These are phyloP conservation scores for Globisporangium parvum DNA, from an alignment of 352 stramenopile species.

Conservation along the genomic window DNA sequence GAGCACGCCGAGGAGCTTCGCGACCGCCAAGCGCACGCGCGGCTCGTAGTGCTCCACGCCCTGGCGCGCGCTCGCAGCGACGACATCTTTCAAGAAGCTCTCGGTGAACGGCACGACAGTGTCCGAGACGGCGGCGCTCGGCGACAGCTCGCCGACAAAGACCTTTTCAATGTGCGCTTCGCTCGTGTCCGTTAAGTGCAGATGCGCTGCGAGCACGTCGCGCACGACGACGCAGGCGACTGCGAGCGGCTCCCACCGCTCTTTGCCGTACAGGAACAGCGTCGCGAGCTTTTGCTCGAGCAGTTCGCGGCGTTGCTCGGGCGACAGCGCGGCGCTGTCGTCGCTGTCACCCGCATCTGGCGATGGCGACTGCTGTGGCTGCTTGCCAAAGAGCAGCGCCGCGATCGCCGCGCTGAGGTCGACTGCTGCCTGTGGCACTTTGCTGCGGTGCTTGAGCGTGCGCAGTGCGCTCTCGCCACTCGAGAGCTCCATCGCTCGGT, in stretches of 20 bases:
- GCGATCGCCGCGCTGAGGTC: constrained; percentile 27
- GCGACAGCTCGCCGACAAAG: constrained; percentile 11
- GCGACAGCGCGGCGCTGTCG: too few species aligned
- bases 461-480: constrained; percentile 58
- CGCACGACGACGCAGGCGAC: constrained; percentile 54
- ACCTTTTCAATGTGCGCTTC: constrained; percentile 31
- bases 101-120: constrained; percentile 30
- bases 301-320: constrained; percentile 18
- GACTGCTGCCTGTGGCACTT: constrained; percentile 34
- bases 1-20: constrained; percentile 59
- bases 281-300: constrained; percentile 47
- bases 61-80: constrained; percentile 33
- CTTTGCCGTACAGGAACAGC: constrained; percentile 43
- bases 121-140: constrained; percentile 13
- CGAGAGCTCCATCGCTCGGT: constrained; percentile 68
- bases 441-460: constrained; percentile 70
- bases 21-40: constrained; percentile 74
- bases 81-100: constrained; percentile 35
- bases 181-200: constrained; percentile 18
- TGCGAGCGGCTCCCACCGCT: constrained; percentile 73
- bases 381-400: constrained; percentile 18
- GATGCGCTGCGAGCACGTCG: constrained; percentile 33
- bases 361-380: background rate
- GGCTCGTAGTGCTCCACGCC: constrained; percentile 86
- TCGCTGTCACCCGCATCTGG: background rate